Evolutionary conservation across 768 basidiomycete genomes (phyloP), one percentile per base, ranked within the genome.

Genomic region (Lentinus brumalis): DNA sequence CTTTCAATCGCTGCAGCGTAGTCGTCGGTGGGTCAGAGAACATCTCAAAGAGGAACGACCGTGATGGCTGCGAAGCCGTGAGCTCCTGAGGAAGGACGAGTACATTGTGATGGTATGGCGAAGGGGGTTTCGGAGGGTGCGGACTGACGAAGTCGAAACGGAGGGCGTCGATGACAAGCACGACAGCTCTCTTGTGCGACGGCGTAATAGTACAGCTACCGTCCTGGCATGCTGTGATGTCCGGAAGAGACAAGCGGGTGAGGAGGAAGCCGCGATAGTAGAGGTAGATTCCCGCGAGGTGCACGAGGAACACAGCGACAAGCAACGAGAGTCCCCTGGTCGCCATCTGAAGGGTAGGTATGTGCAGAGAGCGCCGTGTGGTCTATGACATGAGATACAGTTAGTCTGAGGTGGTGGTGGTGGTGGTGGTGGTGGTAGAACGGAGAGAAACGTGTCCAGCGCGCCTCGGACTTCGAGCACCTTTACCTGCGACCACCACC

Each of bases 11-110:
- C 72, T 98, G 97, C 41, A 98, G 81, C 0, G 96, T 98, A 0
- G 94, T 86, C 0, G 97, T 99, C 0, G 97, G 97, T 0, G 97
- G 96, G 69, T 99, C 96, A 4, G 94, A 86, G 74, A 92, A 88
- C 2, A 93, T 82, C 69, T 98, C 91, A 74, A 93, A 94, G 46
- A 98, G 78, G 73, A 96, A 86, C 0, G 95, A 96, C 55, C 87
- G 83, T 41, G 77, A 71, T 0, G 97, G 96, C 15, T 82, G 74
- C 2, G 75, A 68, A 0, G 77, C 75, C 0, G 91, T 87, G 38
- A 98, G 80, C 68, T 91, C 83, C 3, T 79, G 77, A 0, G 96
- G 96, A 12, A 96, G 78, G 0, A 86, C 89, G 29, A 99, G 75
- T 26, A 95, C 79, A 72, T 92, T 83, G 72, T 97, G 95, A 70